Conservation (phyloP, 2,329 filamentous ascomycete species). For the Verticillium klebahnii region DNA sequence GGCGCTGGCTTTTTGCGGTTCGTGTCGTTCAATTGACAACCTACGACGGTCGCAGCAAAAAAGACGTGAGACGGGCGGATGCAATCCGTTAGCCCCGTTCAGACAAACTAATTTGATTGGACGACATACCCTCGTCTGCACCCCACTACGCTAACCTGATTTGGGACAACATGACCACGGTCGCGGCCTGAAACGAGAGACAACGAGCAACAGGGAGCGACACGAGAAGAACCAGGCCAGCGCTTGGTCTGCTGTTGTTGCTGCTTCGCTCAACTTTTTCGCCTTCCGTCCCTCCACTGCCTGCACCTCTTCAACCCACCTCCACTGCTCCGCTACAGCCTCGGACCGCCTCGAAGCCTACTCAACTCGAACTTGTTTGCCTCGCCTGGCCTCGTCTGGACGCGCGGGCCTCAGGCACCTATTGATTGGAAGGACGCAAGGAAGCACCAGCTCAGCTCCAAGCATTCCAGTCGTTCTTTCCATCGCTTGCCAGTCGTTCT, state of each 20-base stretch:
- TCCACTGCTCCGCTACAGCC: not conserved
- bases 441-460: not conserved
- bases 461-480: not conserved
- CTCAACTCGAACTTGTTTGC: too few species aligned
- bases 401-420: not conserved
- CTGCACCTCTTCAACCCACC: not conserved
- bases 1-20: too few species aligned
- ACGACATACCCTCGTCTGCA: too few species aligned
- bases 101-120: not conserved
- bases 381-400: not conserved
- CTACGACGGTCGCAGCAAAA: too few species aligned
- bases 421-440: not conserved
- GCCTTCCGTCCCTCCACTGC: not conserved
- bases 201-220: not conserved
- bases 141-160: not conserved
- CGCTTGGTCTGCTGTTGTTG: not conserved
- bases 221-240: not conserved
- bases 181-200: not conserved
- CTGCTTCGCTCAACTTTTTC: not conserved
- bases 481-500: not conserved
- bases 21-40: too few species aligned
- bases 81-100: not conserved
- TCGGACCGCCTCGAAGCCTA: not conserved
- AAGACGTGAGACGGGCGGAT: not conserved
- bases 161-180: not conserved